Base-by-base conservation (phyloP, 768 basidiomycete genomes). In the Paxillus rubicundulus region DNA sequence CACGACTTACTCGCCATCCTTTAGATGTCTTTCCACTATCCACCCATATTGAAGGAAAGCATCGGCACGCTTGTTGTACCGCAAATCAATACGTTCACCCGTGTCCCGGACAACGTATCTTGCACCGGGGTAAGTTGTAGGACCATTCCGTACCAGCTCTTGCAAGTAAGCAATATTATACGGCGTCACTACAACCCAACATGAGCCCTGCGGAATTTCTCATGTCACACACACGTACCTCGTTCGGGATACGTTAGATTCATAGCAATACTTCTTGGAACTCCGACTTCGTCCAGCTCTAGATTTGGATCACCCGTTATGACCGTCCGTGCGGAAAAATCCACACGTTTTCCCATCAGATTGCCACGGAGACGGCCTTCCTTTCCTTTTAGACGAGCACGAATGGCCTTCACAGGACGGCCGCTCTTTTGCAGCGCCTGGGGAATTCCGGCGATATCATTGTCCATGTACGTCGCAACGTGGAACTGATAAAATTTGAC, bases 401-500 rank as follows among this genome's bases (percentile, higher is more conserved):
- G 92, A 62, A 99, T 98, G 33, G 97, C 95, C 71, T 99, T 99
- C 54, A 99, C 89, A 24, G 97, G 95, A 53, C 97, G 84, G 28
- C 97, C 97, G 38, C 92, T 95, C 71, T 98, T 98, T 65, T 98
- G 97, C 59, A 96, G 74, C 2, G 97, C 94, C 65, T 98, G 96
- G 1, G 97, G 97, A 33, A 98, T 92, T 41, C 97, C 97, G 32
- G 97, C 94, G 52, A 98, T 95, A 65, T 98, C 95, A 66, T 99
- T 99, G 67, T 99, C 97, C 96, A 99, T 99, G 68, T 98, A 99
- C 0, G 97, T 98, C 3, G 97, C 97, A 54, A 98, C 94, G 65
- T 99, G 97, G 68, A 95, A 99, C 92, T 97, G 59, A 40, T 32
- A 9, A 38, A 53, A 42, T 21, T 45, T 43, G 27, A 48, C 36